Evolutionary conservation across 2,329 filamentous ascomycete genomes (phyloP), one percentile per base, ranked within the genome.

Genomic region (Onygena corvina): DNA sequence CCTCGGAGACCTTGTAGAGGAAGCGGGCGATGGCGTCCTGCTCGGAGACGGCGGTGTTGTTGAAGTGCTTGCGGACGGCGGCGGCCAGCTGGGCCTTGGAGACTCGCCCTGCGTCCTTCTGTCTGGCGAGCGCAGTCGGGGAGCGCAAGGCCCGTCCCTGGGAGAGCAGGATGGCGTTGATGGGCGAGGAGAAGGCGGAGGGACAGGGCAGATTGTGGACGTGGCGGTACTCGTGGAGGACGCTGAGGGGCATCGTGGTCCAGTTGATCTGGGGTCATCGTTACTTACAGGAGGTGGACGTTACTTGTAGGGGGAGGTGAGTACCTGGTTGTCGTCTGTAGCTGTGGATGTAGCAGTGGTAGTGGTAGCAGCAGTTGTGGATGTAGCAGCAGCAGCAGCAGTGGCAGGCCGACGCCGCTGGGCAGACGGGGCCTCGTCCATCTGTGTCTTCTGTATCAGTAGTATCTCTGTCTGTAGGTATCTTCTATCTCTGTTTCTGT

Each of bases 171-270:
- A 73, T 61, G 46, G 69, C 65, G 54, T 71, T 71, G 56, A 73
- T 71, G 49, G 65, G 61, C 36, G 60, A 65, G 30, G 67, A 63
- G 60, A 65, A 72, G 48, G 68, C 64, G 52, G 65, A 65, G 20
- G 69, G 66, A n/a, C 63, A 67, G 47, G 66, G 57, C 29, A 74
- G 62, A 56, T 66, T 70, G 56, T 72, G 68, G 56, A 67, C 66
- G 51, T 72, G 67, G 50, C 71, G 66, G 59, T 74, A 74, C 53
- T 68, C 64, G 57, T 73, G 68, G 42, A 74, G 69, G 54, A 71
- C 62, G 12, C 66, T 61, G 54, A 68, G 61, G 27, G 68, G 64
- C 57, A 71, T 64, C 30, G 64, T 61, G 38, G 66, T 57, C 69
- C 69, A 72, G 48, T 64, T 57, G 51, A 71, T 66, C 69, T 71